Base-by-base conservation (phyloP, 106 monocot species). In the Alisma plantagoaquatica region DNA sequence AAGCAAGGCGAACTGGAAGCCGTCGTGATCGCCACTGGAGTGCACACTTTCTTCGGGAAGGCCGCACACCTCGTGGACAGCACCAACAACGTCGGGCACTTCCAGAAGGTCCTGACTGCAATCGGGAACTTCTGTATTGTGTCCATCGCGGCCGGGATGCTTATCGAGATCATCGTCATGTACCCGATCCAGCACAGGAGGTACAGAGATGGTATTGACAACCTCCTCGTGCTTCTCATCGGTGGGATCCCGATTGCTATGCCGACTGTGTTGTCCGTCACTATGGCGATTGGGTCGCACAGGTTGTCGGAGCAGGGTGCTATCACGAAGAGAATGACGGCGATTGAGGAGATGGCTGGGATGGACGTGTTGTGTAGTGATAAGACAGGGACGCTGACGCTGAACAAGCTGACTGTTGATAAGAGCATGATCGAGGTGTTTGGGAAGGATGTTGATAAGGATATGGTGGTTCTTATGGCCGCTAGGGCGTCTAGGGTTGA, bases 11-110 rank as follows among this genome's bases (percentile, higher is more conserved):
- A 90, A 69, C 64, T 90, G 47, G 89, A 90, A 51, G 89, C 83
- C 41, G 43, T 90, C 27, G 91, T 91, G 51, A 91, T 91, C 38
- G 84, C 91, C 64, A 91, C 91, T 43, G 91, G 91, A 16, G 84
- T 91, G 23, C 84, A 77, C 66, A 91, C 91, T 27, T 91, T 91
- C 77, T 91, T 91, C 59, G 91, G 91, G 45, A 91, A 84, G 77
- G 91, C 91, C 0, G 91, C 91, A 10, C 91, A 91, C 52, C 91
- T 91, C 35, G 91, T 91, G 24, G 91, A 91, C 51, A 91, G 69
- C 80, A 91, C 91, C 68, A 80, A 84, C 77, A 84, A 84, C 52
- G 84, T 84, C 32, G 84, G 91, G 19, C 91, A 91, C 59, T 91
- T 91, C 80, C 91, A 90, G 54, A 55, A 71, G 74, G 71, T 71